Conservation (phyloP, 129 eudicot genomes). For the Saussurea involucrata region DNA sequence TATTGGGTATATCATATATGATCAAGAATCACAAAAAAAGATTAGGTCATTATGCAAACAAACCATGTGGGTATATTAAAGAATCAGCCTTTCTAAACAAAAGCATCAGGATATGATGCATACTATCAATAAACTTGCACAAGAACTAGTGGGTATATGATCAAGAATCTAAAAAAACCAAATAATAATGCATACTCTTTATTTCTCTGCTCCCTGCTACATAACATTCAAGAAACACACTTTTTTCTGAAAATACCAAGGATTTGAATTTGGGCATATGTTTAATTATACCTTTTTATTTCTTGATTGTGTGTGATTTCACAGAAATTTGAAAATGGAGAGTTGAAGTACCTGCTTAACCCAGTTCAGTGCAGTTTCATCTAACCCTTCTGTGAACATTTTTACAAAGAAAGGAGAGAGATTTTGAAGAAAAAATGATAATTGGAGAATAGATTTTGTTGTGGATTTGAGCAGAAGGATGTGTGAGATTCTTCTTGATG, state of each 20-base stretch:
- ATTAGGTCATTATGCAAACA: neutral
- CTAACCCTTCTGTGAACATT: conserved; percentile 92
- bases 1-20: neutral
- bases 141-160: neutral
- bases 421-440: neutral
- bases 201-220: too few relatives aligned
- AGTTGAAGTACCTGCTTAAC: conserved; percentile 59
- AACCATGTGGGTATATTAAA: neutral
- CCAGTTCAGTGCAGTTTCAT: conserved; percentile 79
- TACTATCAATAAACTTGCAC: neutral
- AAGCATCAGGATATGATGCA: neutral
- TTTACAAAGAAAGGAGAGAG: neutral
- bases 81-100: neutral
- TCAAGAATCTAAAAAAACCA: neutral
- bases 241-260: too few relatives aligned
- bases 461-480: conserved; percentile 1
- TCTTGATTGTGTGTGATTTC: neutral
- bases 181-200: neutral
- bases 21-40: conserved; percentile 1
- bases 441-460: neutral
- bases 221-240: too few relatives aligned
- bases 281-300: too few relatives aligned
- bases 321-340: neutral
- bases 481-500: conserved; percentile 13
- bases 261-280: too few relatives aligned